These are phyloP conservation scores for Sarocladiaceae sp. DNA, from an alignment of 2,329 filamentous ascomycete genomes.

Conservation along the genomic window DNA sequence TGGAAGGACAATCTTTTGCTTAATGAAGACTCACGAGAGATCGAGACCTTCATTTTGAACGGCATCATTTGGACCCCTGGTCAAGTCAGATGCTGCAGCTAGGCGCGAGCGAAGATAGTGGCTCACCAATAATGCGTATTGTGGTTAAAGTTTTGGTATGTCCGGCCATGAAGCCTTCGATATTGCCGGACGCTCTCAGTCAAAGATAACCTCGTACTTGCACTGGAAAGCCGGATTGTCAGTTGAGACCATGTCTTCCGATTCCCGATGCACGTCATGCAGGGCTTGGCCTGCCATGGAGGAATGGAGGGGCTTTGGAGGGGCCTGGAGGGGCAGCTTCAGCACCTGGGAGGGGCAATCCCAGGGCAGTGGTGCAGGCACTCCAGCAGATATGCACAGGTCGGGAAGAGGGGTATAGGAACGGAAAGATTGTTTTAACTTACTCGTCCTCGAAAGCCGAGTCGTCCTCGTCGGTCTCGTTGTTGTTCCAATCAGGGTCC, in stretches of 20 bases:
- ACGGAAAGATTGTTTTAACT: neutral
- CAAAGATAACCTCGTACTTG: conserved; percentile 4
- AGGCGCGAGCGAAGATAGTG: neutral
- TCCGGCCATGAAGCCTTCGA: conserved; percentile 24
- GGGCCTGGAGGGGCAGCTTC: neutral
- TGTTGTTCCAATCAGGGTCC: conserved; percentile 4
- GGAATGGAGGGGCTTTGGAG: neutral
- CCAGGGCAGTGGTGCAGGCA: neutral
- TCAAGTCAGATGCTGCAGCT: neutral
- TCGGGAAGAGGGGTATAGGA: neutral
- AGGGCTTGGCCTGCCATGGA: too few relatives aligned
- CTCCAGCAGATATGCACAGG: neutral
- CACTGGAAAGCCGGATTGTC: neutral
- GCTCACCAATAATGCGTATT: conserved; percentile 16
- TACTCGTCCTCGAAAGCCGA: conserved; percentile 6
- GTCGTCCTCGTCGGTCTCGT: conserved; percentile 1
- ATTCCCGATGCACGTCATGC: too few relatives aligned
- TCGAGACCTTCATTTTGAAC: conserved; percentile 22
- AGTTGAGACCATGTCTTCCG: neutral
- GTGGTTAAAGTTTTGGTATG: conserved; percentile 21
- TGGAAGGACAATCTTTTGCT: neutral
- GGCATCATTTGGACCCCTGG: conserved; percentile 22
- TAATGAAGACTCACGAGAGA: conserved; percentile 14
- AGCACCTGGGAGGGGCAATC: neutral
- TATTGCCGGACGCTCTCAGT: conserved; percentile 21